Conservation (phyloP, 345 rosid genomes). For the Trapa bicornis region DNA sequence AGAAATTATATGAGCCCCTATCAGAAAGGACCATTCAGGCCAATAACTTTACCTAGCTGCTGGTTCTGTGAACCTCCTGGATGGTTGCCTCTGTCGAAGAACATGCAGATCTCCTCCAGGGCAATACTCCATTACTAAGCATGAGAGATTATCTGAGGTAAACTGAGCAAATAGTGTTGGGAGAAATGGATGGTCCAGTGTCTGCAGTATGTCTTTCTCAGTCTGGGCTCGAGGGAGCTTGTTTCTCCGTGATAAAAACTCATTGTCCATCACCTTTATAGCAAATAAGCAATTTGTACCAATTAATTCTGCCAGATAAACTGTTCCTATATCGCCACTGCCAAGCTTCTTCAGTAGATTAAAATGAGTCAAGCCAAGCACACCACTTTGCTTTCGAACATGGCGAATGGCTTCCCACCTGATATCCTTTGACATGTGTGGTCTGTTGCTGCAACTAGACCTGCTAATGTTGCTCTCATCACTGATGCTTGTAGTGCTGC, state of each 20-base stretch:
- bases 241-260: conserved; percentile 73
- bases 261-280: conserved; percentile 90
- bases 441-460: conserved; percentile 74
- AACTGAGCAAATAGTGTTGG: conserved; percentile 82
- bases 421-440: conserved; percentile 86
- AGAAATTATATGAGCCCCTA: no score
- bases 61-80: conserved; percentile 62
- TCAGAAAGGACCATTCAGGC: neutral
- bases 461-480: conserved; percentile 75
- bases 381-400: conserved; percentile 40
- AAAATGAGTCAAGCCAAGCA: conserved; percentile 57
- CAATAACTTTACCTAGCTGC: conserved; percentile 54
- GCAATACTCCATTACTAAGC: conserved; percentile 93
- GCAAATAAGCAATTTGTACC: conserved; percentile 69
- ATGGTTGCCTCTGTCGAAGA: conserved; percentile 75
- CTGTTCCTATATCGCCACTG: conserved; percentile 92
- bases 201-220: conserved; percentile 68
- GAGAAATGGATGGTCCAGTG: conserved; percentile 87
- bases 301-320: conserved; percentile 76
- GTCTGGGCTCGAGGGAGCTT: conserved; percentile 87
- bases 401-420: conserved; percentile 77
- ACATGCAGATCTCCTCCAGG: conserved; percentile 96
- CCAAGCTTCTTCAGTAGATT: conserved; percentile 85
- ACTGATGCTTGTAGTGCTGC: conserved; percentile 62
- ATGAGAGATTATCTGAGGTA: conserved; percentile 65